Evolutionary conservation across 768 basidiomycete genomes (phyloP), one percentile per base, ranked within the genome.

Genomic region (Tricholoma sp.): DNA sequence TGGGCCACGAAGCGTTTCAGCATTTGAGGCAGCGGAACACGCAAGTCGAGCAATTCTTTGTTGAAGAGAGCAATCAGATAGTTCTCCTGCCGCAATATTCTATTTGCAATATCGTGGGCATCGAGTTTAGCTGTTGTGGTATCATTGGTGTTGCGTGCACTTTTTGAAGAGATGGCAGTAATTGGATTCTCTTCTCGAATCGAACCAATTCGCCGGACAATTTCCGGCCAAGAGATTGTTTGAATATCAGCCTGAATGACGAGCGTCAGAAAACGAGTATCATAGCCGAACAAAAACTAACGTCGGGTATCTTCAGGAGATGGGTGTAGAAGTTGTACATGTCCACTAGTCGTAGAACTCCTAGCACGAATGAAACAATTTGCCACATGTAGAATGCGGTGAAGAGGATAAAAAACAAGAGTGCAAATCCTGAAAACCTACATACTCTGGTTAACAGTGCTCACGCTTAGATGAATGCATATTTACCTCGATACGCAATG

Each of bases 61-160:
- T 98, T 99, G 72, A 99, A 97, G 17, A 99, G 72, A 0, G 97
- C 94, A 57, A 98, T 97, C 51, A 99, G 80, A 68, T 98, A 99
- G 72, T 99, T 99, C 68, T 98, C 97, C 69, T 98, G 93, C 32
- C 97, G 83, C 84, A 99, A 82, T 64, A 99, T 98, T 52, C 97
- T 88, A 68, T 98, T 98, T 4, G 96, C 96, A 53, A 98, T 85
- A 71, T 98, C 96, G 67, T 99, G 97, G 2, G 96, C 97, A 63
- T 99, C 97, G 6, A 99, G 83, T 67, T 91, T 91, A 48, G 93
- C 91, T 1, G 84, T 86, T 9, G 86, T 79, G 4, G 86, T 81
- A 59, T 87, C 81, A 61, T 84, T 82, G 0, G 76, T 74, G 50
- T 70, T 75, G 50, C 76, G 74, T 4, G 76, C 70, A 42, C 57